A percentile compares a stretch with the other conserved stretches of the same genome.
Evolutionary conservation across 148 eudicot species (phyloP).

Genomic region (Rhododendron ovatum): DNA sequence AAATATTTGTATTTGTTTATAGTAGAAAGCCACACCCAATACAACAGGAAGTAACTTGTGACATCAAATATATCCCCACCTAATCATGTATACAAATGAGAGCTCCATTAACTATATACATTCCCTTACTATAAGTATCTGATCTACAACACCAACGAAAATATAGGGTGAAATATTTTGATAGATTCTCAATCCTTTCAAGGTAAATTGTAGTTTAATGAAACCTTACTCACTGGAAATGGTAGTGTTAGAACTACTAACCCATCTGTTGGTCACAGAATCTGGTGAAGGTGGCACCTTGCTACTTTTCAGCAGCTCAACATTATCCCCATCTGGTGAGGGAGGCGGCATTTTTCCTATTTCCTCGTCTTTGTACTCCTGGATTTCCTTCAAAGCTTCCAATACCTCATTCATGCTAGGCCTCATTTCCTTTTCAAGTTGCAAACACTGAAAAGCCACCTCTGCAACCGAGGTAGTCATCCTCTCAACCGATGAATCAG

Average conservation of each 20-base stretch:
- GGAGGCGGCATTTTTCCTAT: neutral
- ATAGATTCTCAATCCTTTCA: neutral
- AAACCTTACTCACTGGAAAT: constrained; percentile 15
- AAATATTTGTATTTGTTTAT: neutral
- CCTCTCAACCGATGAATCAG: constrained; percentile 16
- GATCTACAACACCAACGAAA: neutral
- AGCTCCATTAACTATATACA: neutral
- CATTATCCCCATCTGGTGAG: constrained; percentile 20
- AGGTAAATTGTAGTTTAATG: neutral
- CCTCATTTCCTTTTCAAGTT: neutral
- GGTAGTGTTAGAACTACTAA: constrained; percentile 16
- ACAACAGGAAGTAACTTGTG: neutral
- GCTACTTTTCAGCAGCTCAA: constrained; percentile 18
- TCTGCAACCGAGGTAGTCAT: constrained; percentile 38
- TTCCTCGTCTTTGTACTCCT: neutral
- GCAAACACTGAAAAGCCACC: constrained; percentile 26
- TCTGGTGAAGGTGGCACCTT: constrained; percentile 19
- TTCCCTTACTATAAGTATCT: neutral
- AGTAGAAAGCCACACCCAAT: neutral
- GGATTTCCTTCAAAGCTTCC: constrained; percentile 1
- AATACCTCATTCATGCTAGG: constrained; percentile 1
- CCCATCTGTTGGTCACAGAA: constrained; percentile 22
- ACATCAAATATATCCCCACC: neutral
- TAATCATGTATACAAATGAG: neutral
- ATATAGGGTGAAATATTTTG: no score